These are phyloP conservation scores for Funneliformis caledonium DNA, from an alignment of 371 early-diverging fungal species.

Conservation along the genomic window DNA sequence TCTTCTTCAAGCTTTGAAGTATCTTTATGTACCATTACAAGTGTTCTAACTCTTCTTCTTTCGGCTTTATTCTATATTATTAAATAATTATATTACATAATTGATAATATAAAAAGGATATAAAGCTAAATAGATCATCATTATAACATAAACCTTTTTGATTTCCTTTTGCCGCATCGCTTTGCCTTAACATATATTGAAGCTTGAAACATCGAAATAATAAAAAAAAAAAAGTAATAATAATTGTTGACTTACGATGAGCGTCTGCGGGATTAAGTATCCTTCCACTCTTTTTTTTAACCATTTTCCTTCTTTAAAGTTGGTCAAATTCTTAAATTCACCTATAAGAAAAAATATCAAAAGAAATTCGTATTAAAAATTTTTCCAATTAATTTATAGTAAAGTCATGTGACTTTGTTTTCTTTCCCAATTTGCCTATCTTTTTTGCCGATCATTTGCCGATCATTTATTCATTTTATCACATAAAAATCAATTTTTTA, in stretches of 20 bases:
- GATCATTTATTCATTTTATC: too few species aligned
- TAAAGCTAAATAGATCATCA: not conserved
- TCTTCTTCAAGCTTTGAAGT: slow-evolving; percentile 39
- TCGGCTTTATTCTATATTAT: slow-evolving; percentile 37
- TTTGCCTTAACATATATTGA: slow-evolving; percentile 12
- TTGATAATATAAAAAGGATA: not conserved
- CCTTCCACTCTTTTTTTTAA: slow-evolving; percentile 40
- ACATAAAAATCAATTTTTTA: too few species aligned
- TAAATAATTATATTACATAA: not conserved
- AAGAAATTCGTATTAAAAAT: too few species aligned
- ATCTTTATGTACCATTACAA: slow-evolving; percentile 41
- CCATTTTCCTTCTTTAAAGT: slow-evolving; percentile 9
- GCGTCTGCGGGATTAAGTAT: slow-evolving; percentile 37
- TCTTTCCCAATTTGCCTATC: too few species aligned
- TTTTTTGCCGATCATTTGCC: too few species aligned
- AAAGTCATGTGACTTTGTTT: too few species aligned
- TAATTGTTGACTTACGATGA: slow-evolving; percentile 21
- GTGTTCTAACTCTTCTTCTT: slow-evolving; percentile 36
- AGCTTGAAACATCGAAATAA: not conserved
- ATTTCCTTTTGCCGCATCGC: slow-evolving; percentile 42
- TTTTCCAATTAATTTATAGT: too few species aligned
- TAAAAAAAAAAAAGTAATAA: not conserved
- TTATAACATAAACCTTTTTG: slow-evolving; percentile 26
- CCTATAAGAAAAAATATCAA: too few species aligned
- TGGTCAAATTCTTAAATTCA: too few species aligned